phyloP scores from a whole-genome alignment of 2,329 filamentous ascomycete species.

The Nemania sp. region DNA sequence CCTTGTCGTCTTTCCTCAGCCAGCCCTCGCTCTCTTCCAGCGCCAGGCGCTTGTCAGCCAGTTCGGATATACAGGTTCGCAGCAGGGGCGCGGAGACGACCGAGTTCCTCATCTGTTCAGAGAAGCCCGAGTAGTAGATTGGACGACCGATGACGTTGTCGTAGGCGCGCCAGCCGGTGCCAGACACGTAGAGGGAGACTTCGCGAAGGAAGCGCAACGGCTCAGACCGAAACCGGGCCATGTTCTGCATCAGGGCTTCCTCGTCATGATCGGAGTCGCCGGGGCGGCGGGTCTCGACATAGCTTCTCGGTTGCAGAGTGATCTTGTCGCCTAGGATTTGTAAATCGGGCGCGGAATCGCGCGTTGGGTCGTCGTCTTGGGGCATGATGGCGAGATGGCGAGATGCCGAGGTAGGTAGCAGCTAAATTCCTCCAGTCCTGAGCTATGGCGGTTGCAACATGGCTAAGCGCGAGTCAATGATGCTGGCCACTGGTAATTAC shows the following conservation, averaged over 20 bases:
- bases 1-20: slow-evolving; percentile 67
- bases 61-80: slow-evolving; percentile 76
- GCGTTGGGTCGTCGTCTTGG: slow-evolving; percentile 55
- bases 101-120: slow-evolving; percentile 84
- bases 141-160: slow-evolving; percentile 90
- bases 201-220: slow-evolving; percentile 87
- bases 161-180: slow-evolving; percentile 95
- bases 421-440: slow-evolving; percentile 19
- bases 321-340: slow-evolving; percentile 81
- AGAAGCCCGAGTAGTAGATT: slow-evolving; percentile 92
- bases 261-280: slow-evolving; percentile 72
- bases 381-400: slow-evolving; percentile 51
- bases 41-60: slow-evolving; percentile 79
- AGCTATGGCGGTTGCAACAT: slow-evolving; percentile 33
- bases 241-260: slow-evolving; percentile 80
- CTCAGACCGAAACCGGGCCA: slow-evolving; percentile 84
- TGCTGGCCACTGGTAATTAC: neutral
- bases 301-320: slow-evolving; percentile 79
- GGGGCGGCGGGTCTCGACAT: slow-evolving; percentile 64
- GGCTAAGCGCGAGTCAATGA: slow-evolving; percentile 13
- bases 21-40: slow-evolving; percentile 83
- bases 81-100: slow-evolving; percentile 83
- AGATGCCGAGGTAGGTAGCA: neutral
- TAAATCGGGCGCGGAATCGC: slow-evolving; percentile 76
- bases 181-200: slow-evolving; percentile 91